These are phyloP conservation scores for Microcyclospora tardicrescens DNA, from an alignment of 2,329 filamentous ascomycete species.

Conservation along the genomic window DNA sequence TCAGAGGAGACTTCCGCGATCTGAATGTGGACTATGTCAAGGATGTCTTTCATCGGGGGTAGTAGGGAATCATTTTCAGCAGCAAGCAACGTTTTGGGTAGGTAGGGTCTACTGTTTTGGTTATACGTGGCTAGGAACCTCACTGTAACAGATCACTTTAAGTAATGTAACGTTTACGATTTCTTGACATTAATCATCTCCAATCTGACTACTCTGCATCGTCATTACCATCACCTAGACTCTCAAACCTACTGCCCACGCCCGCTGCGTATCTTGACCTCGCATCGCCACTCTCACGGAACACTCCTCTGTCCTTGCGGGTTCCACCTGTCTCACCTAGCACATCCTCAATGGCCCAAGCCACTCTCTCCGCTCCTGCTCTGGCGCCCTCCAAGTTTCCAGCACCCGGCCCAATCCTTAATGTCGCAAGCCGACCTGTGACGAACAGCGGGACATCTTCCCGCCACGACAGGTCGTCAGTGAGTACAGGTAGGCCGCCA, in stretches of 20 bases:
- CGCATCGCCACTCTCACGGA: background rate
- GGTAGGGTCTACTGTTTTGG: too few species aligned
- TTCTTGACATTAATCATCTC: too few species aligned
- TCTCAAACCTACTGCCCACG: conserved; percentile 31
- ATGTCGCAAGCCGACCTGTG: conserved; percentile 52
- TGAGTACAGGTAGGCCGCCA: conserved; percentile 59
- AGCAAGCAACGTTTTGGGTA: too few species aligned
- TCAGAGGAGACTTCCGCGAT: conserved; percentile 21
- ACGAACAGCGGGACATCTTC: conserved; percentile 61
- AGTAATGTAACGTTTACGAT: too few species aligned
- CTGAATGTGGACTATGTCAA: conserved; percentile 18
- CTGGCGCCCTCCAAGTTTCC: conserved; percentile 63
- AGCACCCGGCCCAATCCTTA: conserved; percentile 59
- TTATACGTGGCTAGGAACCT: too few species aligned
- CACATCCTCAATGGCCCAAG: conserved; percentile 54
- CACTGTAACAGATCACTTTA: too few species aligned
- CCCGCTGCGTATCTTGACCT: conserved; percentile 23
- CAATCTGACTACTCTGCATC: background rate
- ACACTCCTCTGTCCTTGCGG: background rate
- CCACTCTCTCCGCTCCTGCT: conserved; percentile 58
- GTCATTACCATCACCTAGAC: conserved; percentile 9
- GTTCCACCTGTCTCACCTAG: conserved; percentile 19
- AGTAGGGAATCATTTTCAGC: too few species aligned
- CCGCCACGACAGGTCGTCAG: conserved; percentile 63
- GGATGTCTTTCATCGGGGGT: conserved; percentile 9